Percentiles rank a stretch among this genome's conserved stretches.
Conservation (phyloP, 1,139 yeast genomes). For the Geotrichum carabidarum region DNA sequence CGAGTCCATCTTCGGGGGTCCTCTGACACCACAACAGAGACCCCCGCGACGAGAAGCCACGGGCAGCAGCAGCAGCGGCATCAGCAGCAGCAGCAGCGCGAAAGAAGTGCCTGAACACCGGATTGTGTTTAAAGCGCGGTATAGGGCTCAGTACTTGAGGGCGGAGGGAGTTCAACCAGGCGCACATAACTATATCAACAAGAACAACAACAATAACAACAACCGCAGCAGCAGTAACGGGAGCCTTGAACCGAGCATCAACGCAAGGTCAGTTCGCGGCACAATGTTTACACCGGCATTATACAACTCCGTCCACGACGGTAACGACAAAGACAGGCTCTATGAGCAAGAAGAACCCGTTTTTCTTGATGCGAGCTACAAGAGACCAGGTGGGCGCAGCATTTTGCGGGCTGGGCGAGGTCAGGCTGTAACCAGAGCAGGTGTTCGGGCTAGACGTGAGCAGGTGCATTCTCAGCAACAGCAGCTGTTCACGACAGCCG, state of each 20-base stretch:
- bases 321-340: too few species aligned
- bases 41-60: background rate
- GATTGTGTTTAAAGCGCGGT: background rate
- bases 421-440: background rate
- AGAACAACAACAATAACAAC: too few species aligned
- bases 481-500: constrained; percentile 1
- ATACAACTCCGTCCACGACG: background rate
- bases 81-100: background rate
- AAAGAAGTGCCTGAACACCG: background rate
- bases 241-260: too few species aligned
- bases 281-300: too few species aligned
- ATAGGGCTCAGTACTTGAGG: background rate
- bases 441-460: too few species aligned
- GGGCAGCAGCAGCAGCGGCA: background rate
- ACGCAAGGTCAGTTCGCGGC: background rate
- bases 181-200: too few species aligned
- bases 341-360: too few species aligned
- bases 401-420: background rate
- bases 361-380: too few species aligned
- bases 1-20: constrained; percentile 5
- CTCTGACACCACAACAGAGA: constrained; percentile 3
- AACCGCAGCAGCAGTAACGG: too few species aligned
- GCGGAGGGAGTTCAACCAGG: too few species aligned
- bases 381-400: too few species aligned
- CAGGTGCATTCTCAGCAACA: background rate